A percentile compares a stretch with the other conserved stretches of the same genome.
Evolutionary conservation across 2,329 filamentous ascomycete species (phyloP).

Genomic region (Pseudocercospora fijiensis): DNA sequence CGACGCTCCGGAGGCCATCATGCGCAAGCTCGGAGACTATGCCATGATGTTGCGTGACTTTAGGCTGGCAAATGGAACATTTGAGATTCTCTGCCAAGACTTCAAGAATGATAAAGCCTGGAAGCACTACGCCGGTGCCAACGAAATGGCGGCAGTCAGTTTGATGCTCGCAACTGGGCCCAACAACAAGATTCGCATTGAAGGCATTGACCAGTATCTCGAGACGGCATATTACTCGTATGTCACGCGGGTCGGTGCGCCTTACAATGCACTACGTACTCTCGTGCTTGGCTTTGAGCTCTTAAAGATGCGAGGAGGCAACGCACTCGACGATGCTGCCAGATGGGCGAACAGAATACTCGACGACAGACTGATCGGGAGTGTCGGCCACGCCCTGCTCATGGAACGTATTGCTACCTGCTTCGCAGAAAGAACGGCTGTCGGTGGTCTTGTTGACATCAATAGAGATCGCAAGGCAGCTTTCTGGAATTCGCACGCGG

Average conservation of each 20-base stretch:
- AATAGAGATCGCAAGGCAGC: slow-evolving; percentile 78
- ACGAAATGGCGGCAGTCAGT: slow-evolving; percentile 91
- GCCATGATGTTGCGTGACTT: slow-evolving; percentile 96
- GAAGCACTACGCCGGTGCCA: slow-evolving; percentile 88
- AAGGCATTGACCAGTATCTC: slow-evolving; percentile 81
- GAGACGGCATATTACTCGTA: slow-evolving; percentile 93
- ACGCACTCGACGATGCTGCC: slow-evolving; percentile 80
- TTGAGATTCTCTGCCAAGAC: slow-evolving; percentile 83
- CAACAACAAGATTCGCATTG: slow-evolving; percentile 72
- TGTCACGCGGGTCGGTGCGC: slow-evolving; percentile 74
- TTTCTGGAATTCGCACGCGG: slow-evolving; percentile 80
- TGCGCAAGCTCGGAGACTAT: slow-evolving; percentile 92
- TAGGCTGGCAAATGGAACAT: slow-evolving; percentile 87
- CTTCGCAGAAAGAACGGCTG: slow-evolving; percentile 69
- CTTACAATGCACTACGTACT: slow-evolving; percentile 77
- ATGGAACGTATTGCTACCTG: slow-evolving; percentile 84
- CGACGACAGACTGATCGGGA: slow-evolving; percentile 72
- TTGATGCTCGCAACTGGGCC: slow-evolving; percentile 73
- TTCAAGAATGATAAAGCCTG: slow-evolving; percentile 96
- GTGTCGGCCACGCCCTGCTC: slow-evolving; percentile 75
- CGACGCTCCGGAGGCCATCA: slow-evolving; percentile 81
- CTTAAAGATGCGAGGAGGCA: slow-evolving; percentile 73
- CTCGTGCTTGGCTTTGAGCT: slow-evolving; percentile 77
- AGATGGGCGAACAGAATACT: slow-evolving; percentile 79
- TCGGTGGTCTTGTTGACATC: slow-evolving; percentile 67